Evolutionary conservation across 495 filamentous ascomycete genomes (phyloP).

Genomic region (Chaetomidium leptoderma): DNA sequence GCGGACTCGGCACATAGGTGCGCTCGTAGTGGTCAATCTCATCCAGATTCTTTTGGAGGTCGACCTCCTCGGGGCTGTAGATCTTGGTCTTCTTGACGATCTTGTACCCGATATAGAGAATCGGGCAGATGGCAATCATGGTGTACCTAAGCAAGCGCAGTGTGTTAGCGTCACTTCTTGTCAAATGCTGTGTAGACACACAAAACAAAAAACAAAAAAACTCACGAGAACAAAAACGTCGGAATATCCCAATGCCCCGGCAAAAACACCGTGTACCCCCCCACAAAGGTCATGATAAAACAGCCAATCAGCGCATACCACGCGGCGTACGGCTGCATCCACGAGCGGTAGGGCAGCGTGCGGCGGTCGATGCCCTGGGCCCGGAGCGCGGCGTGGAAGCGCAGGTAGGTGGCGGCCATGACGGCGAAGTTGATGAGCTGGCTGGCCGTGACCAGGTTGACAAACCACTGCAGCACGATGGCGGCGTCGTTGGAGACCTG

Average conservation of each 20-base stretch:
- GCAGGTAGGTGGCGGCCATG: constrained; percentile 65
- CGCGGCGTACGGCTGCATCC: constrained; percentile 65
- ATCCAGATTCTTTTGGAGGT: constrained; percentile 58
- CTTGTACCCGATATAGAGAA: constrained; percentile 70
- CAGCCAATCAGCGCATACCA: constrained; percentile 60
- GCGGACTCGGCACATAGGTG: constrained; percentile 54
- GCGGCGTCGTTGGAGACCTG: constrained; percentile 65
- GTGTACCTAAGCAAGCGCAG: constrained; percentile 42
- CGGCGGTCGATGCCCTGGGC: constrained; percentile 64
- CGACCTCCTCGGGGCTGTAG: constrained; percentile 55
- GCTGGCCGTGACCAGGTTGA: constrained; percentile 64
- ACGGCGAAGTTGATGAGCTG: constrained; percentile 76
- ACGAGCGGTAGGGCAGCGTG: constrained; percentile 60
- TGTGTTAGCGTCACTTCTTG: not conserved
- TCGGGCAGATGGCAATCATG: constrained; percentile 62
- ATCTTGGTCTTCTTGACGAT: constrained; percentile 59
- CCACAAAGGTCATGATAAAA: constrained; percentile 67
- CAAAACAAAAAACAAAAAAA: constrained; percentile 8
- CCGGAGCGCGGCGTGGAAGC: constrained; percentile 64
- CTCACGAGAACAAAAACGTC: constrained; percentile 71
- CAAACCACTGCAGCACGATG: constrained; percentile 71
- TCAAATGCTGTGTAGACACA: not conserved
- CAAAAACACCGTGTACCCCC: constrained; percentile 73
- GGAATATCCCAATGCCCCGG: constrained; percentile 61
- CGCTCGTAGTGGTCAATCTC: constrained; percentile 71